Conservation (phyloP, 768 basidiomycete genomes). For the Podaxis rugospora region DNA sequence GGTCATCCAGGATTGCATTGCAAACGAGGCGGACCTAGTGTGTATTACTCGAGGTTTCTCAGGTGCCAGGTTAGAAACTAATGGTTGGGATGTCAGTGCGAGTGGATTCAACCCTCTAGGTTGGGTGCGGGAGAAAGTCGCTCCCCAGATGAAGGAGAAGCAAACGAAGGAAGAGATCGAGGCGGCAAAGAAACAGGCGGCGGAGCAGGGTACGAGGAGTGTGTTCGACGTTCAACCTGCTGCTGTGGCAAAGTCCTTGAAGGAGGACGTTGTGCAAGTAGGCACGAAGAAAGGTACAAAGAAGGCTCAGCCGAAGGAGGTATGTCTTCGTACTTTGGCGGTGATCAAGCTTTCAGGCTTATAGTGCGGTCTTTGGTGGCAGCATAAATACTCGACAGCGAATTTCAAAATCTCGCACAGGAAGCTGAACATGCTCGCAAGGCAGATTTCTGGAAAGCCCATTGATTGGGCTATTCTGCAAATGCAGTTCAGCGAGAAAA, state of each 20-base stretch:
- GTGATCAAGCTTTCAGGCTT: background rate
- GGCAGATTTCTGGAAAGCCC: constrained; percentile 86
- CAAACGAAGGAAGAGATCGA: constrained; percentile 40
- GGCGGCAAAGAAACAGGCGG: constrained; percentile 40
- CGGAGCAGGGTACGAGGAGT: constrained; percentile 39
- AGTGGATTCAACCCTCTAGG: constrained; percentile 55
- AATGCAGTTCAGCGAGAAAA: constrained; percentile 95
- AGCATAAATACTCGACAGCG: constrained; percentile 94
- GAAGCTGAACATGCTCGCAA: constrained; percentile 85
- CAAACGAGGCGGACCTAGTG: constrained; percentile 11
- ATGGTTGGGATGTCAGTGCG: constrained; percentile 20
- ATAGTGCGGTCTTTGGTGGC: background rate
- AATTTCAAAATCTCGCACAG: constrained; percentile 92
- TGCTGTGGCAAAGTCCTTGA: constrained; percentile 17
- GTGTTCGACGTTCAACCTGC: constrained; percentile 43
- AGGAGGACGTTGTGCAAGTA: constrained; percentile 10
- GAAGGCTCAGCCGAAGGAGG: constrained; percentile 25
- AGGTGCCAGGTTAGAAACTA: background rate
- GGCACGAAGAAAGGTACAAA: constrained; percentile 14
- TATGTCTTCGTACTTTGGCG: constrained; percentile 12
- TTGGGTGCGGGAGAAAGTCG: constrained; percentile 62
- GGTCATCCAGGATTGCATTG: background rate
- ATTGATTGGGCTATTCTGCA: constrained; percentile 95
- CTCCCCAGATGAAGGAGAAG: constrained; percentile 42
- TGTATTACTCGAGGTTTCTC: constrained; percentile 2